These are phyloP conservation scores for Xylaria bambusicola DNA, from an alignment of 495 filamentous ascomycete genomes.

Conservation along the genomic window DNA sequence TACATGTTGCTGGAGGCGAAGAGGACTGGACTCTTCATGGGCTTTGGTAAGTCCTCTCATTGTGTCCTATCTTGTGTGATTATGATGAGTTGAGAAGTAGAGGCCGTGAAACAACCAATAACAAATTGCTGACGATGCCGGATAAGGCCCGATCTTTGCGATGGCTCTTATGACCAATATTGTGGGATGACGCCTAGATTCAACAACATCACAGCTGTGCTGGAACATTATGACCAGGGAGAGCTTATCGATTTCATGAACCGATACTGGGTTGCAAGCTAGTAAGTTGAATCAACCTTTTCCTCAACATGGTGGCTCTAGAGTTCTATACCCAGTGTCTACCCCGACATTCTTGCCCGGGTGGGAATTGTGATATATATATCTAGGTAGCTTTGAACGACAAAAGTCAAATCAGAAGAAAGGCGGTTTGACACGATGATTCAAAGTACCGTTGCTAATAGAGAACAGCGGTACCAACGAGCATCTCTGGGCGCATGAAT, in stretches of 20 bases:
- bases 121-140: not conserved
- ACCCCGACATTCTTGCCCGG: too few species aligned
- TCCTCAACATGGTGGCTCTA: too few species aligned
- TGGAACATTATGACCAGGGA: slow-evolving; percentile 61
- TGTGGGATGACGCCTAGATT: slow-evolving; percentile 70
- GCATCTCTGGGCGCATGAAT: slow-evolving; percentile 82
- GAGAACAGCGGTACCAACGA: slow-evolving; percentile 57
- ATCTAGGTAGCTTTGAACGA: too few species aligned
- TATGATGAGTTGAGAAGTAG: too few species aligned
- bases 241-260: slow-evolving; percentile 73
- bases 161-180: slow-evolving; percentile 74
- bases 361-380: too few species aligned
- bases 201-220: slow-evolving; percentile 68
- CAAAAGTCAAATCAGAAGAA: not conserved
- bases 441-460: not conserved
- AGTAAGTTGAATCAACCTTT: too few species aligned
- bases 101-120: slow-evolving; percentile 1
- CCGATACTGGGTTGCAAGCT: slow-evolving; percentile 68
- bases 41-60: slow-evolving; percentile 57
- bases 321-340: too few species aligned
- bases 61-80: not conserved
- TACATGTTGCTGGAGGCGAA: slow-evolving; percentile 64
- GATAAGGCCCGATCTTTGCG: slow-evolving; percentile 77
- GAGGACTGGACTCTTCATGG: slow-evolving; percentile 88
- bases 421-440: not conserved